These are phyloP conservation scores for Exophiala sideris DNA, from an alignment of 2,329 filamentous ascomycete genomes.

Conservation along the genomic window DNA sequence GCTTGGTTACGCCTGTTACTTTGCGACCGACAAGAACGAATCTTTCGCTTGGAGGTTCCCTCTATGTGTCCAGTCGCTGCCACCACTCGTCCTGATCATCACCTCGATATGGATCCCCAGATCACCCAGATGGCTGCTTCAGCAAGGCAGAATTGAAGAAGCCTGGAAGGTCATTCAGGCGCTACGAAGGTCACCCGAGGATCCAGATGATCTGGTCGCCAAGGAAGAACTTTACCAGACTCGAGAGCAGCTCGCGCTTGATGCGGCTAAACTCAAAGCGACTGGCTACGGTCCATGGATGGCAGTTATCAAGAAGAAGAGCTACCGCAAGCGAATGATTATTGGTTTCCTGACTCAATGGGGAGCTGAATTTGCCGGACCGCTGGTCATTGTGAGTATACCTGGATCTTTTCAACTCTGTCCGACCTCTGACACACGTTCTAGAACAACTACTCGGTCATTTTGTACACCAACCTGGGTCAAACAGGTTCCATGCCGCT, in stretches of 20 bases:
- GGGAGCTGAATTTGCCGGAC: conserved; percentile 53
- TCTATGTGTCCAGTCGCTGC: conserved; percentile 18
- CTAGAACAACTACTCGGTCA: conserved; percentile 41
- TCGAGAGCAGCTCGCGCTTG: conserved; percentile 23
- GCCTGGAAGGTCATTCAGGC: conserved; percentile 33
- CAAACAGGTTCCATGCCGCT: conserved; percentile 40
- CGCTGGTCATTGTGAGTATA: conserved; percentile 46
- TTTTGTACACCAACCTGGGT: conserved; percentile 39
- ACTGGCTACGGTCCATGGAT: conserved; percentile 43
- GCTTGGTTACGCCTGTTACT: conserved; percentile 26
- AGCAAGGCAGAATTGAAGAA: conserved; percentile 35
- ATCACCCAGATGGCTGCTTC: conserved; percentile 23
- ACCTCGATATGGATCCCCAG: conserved; percentile 19
- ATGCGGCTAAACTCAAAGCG: conserved; percentile 34
- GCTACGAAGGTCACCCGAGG: conserved; percentile 42
- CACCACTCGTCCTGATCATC: conserved; percentile 17
- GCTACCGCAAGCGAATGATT: conserved; percentile 51
- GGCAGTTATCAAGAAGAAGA: conserved; percentile 46
- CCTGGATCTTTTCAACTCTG: not conserved
- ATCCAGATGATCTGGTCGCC: conserved; percentile 38
- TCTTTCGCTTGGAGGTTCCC: conserved; percentile 28
- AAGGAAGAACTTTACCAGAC: conserved; percentile 41
- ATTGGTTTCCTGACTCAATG: conserved; percentile 54
- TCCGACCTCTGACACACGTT: not conserved
- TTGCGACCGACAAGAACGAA: conserved; percentile 18